phyloP scores from a whole-genome alignment of 805 yeast genomes.

The Wickerhamiella azymoides region DNA sequence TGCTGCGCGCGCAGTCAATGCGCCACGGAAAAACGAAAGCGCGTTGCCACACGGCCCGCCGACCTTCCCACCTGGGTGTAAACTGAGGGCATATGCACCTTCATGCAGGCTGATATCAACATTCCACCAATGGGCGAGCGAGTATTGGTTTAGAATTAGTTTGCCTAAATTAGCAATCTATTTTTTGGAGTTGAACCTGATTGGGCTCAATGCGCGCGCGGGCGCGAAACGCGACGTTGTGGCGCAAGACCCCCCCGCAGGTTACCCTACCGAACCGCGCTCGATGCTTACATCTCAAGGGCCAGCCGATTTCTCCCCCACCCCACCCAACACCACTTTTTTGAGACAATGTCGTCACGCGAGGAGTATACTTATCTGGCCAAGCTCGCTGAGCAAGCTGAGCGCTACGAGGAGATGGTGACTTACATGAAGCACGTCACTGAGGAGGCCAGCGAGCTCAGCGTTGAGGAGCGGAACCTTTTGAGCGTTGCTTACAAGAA shows the following conservation, averaged over 20 bases:
- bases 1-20: too few species aligned
- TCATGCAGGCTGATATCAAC: not conserved
- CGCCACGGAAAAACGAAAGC: too few species aligned
- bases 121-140: not conserved
- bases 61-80: too few species aligned
- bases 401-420: conserved; percentile 99
- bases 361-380: conserved; percentile 98
- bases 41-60: too few species aligned
- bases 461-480: conserved; percentile 96
- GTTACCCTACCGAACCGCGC: conserved; percentile 8
- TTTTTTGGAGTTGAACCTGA: not conserved
- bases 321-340: conserved; percentile 2
- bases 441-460: conserved; percentile 55
- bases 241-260: conserved; percentile 7
- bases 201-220: not conserved
- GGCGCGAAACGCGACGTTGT: not conserved
- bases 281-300: conserved; percentile 7
- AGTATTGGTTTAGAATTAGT: too few species aligned
- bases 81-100: not conserved
- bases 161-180: too few species aligned
- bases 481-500: conserved; percentile 96
- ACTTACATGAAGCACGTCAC: conserved; percentile 95
- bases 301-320: conserved; percentile 4
- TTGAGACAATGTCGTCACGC: conserved; percentile 39
- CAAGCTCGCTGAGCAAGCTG: conserved; percentile 98